Evolutionary conservation across 768 basidiomycete species (phyloP), one percentile per base, ranked within the genome.

Genomic region (Aureoboletus auriporus): DNA sequence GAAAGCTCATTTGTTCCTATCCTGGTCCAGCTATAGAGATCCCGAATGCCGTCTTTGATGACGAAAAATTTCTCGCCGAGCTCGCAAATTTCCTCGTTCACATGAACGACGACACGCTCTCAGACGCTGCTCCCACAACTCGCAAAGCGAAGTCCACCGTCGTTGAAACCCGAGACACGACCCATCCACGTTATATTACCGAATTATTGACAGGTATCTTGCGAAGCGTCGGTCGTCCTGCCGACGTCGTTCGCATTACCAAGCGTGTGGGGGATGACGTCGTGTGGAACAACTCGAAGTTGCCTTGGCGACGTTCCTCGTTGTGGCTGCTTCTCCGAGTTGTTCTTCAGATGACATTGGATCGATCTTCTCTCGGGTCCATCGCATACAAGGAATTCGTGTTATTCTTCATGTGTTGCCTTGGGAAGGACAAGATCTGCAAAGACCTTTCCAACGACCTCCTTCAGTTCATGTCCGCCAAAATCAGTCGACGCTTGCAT

Each of bases 231-330:
- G 66, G 64, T 27, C 46, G 42, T 5, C 71, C 70, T 1, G 55
- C 64, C 10, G 59, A 58, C n/a, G 52, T 64, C 6, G 28, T 31
- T 33, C 55, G 64, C 9, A 67, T 75, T 26, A 53, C 48, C 10
- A 80, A 80, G 55, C 72, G 74, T 7, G 65, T 79, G 0, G 67
- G 63, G 8, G 77, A 79, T 43, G 73, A 80, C 17, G 71, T 78
- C 4, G 61, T 74, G 2, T 75, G 75, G 73, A 31, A 64, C 8
- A 47, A 63, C 16, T 61, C 71, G 2, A 42, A 50, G 26, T 62
- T 67, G 8, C 44, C 79, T 65, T 81, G 78, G 78, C 61, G 80
- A 28, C 66, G 79, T 16, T 75, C 76, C 2, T 61, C 75, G 1
- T 60, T 76, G 11, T 80, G 78, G 78, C 70, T 79, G 3, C 56